A percentile compares a stretch with the other conserved stretches of the same genome.
Evolutionary conservation across 2,329 filamentous ascomycete genomes (phyloP).

Genomic region (Phaeosphaeriaceae sp.): DNA sequence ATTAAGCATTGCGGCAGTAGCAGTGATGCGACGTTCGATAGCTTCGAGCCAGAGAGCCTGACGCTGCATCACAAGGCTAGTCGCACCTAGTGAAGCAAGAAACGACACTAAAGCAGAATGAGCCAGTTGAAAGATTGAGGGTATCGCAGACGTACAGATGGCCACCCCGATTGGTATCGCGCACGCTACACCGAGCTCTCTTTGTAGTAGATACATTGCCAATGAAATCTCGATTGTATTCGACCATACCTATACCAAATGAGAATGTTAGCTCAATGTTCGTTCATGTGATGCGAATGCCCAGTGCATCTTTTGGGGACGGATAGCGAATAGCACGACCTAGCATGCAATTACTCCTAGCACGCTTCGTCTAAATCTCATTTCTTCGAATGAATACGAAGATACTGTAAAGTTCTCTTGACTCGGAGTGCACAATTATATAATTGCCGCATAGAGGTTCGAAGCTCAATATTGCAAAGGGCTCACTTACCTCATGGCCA

Average conservation of each 20-base stretch:
- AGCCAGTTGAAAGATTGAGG: slow-evolving; percentile 1
- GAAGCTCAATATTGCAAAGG: too few relatives aligned
- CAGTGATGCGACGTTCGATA: slow-evolving; percentile 53
- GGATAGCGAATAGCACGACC: too few relatives aligned
- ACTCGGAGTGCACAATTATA: too few relatives aligned
- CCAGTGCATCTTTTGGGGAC: too few relatives aligned
- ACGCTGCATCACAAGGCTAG: slow-evolving; percentile 38
- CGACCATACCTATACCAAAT: slow-evolving; percentile 31
- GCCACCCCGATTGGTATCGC: slow-evolving; percentile 56
- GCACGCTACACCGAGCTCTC: slow-evolving; percentile 57
- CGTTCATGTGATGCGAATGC: not conserved
- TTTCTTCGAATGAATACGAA: too few relatives aligned
- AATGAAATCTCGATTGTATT: slow-evolving; percentile 53
- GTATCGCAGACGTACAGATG: slow-evolving; percentile 27
- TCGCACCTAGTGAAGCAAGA: slow-evolving; percentile 36
- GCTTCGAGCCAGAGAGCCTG: slow-evolving; percentile 52
- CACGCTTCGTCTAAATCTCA: too few relatives aligned
- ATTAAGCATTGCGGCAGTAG: slow-evolving; percentile 51
- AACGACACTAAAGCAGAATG: slow-evolving; percentile 19
- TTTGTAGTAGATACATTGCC: slow-evolving; percentile 56
- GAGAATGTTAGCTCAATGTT: not conserved
- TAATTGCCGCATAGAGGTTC: too few relatives aligned
- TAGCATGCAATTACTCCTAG: too few relatives aligned
- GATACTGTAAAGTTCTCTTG: too few relatives aligned
- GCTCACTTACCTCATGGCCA: slow-evolving; percentile 32